Base-by-base conservation (phyloP, 2,329 filamentous ascomycete species). In the Botryotinia convoluta region DNA sequence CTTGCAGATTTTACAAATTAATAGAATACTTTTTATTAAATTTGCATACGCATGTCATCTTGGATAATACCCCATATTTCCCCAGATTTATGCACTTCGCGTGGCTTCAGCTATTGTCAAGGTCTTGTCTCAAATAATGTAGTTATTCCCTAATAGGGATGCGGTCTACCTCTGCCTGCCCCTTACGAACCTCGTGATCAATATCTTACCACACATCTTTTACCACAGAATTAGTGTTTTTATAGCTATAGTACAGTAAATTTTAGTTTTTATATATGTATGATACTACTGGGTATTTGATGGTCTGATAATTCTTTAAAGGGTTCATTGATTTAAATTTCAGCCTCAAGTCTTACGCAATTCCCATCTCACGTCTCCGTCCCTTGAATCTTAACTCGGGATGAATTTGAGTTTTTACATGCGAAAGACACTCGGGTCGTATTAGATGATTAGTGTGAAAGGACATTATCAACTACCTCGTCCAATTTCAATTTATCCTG, bases 21-120 rank as follows among this genome's bases (percentile, higher is more conserved):
- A n/a, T 54, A 29, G n/a, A 57, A 3, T 44, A 26, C 37, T 2
- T 22, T 32, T 51, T 32, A 32, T 32, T 39, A 32, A 32, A 42
- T 42, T 59, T 57, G n/a, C 65, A 57, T 32, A 32, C 48, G 18
- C 35, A 32, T 69, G 6, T 54, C 39, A 42, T 51, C 54, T 68
- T 68, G 65, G 65, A 57, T 57, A 57, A 68, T 68, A 68, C 65
- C 65, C 48, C 65, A 42, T 57, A 42, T 42, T 68, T 57, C 65
- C 48, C 65, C 65, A 57, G 65, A 57, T 68, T 29, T 29, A 68
- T 42, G 35, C 64, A 54, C 64, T 14, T 54, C 64, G 35, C n/a
- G 48, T 42, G 48, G 32, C 26, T 54, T 39, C 9, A n/a, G 35
- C n/a, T 22, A 39, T 45, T 22, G 48, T 68, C 45, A 64, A n/a